phyloP scores from a whole-genome alignment of 2,329 filamentous ascomycete species.

The Pestalotiopsis fici region DNA sequence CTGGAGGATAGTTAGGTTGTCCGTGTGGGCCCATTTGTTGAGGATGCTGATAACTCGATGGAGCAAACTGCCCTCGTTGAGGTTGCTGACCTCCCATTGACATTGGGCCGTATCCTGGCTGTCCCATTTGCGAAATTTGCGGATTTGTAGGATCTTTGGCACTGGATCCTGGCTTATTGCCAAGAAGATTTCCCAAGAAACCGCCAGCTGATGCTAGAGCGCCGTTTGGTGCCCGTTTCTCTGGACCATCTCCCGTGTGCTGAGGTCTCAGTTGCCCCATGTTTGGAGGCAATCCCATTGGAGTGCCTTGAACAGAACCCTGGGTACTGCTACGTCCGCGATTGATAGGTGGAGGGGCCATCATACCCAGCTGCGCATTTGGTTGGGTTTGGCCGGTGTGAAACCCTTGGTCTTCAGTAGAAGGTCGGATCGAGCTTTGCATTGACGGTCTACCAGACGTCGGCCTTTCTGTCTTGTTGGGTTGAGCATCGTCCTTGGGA shows the following conservation, averaged over 20 bases:
- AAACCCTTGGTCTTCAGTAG: conserved; percentile 6
- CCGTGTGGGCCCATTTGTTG: conserved; percentile 25
- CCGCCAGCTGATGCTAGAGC: conserved; percentile 13
- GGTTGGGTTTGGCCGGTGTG: conserved; percentile 6
- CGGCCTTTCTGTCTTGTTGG: conserved; percentile 14
- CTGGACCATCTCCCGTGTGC: conserved; percentile 19
- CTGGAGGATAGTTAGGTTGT: conserved; percentile 13
- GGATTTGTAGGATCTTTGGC: conserved; percentile 21
- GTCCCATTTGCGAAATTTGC: conserved; percentile 6
- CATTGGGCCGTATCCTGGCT: conserved; percentile 17
- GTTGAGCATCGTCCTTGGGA: conserved; percentile 26
- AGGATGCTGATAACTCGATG: conserved; percentile 21
- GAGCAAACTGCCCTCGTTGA: conserved; percentile 23
- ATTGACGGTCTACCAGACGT: conserved; percentile 17
- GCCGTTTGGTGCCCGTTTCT: conserved; percentile 17
- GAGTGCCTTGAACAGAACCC: neutral
- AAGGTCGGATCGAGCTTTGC: conserved; percentile 17
- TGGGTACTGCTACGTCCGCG: neutral
- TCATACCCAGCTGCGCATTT: conserved; percentile 1
- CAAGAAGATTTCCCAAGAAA: conserved; percentile 26
- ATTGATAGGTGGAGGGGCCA: conserved; percentile 2
- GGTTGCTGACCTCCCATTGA: conserved; percentile 13
- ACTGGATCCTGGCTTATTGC: conserved; percentile 24
- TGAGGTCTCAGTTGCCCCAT: neutral
- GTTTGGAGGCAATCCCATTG: neutral